A percentile compares a stretch with the other conserved stretches of the same genome.
phyloP scores from a whole-genome alignment of 352 stramenopile genomes.

The Phytopythium mirpurense region DNA sequence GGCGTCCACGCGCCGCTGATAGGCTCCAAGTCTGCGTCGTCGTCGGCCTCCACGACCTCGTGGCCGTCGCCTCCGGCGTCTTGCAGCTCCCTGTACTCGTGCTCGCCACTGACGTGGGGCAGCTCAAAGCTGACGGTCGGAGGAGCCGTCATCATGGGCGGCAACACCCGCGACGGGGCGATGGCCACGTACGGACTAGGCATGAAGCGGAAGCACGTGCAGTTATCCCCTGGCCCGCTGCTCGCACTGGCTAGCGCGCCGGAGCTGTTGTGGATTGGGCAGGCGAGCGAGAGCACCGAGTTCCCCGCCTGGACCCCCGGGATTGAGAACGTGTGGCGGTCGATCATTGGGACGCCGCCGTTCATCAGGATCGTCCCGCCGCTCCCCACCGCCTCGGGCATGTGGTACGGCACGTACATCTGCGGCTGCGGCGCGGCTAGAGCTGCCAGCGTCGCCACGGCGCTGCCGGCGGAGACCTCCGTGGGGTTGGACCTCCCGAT shows the following conservation, averaged over 20 bases:
- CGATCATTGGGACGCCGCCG: neutral
- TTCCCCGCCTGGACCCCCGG: slow-evolving; percentile 7
- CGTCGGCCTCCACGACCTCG: neutral
- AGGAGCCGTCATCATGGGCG: neutral
- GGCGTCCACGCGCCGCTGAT: slow-evolving; percentile 8
- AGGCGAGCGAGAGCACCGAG: slow-evolving; percentile 21
- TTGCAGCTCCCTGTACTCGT: neutral
- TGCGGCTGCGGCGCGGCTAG: slow-evolving; percentile 8
- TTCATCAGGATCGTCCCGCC: neutral
- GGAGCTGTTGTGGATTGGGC: slow-evolving; percentile 19
- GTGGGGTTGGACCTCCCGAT: neutral
- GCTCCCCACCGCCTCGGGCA: neutral
- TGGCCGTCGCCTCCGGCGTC: neutral
- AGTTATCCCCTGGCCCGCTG: slow-evolving; percentile 9
- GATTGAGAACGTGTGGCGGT: neutral
- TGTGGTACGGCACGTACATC: slow-evolving; percentile 3
- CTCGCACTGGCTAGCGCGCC: slow-evolving; percentile 1
- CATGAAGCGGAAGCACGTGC: slow-evolving; percentile 32
- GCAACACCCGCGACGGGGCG: slow-evolving; percentile 16
- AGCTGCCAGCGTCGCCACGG: slow-evolving; percentile 12
- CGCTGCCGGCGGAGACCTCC: slow-evolving; percentile 1
- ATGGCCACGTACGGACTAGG: slow-evolving; percentile 21
- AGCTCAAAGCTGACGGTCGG: neutral
- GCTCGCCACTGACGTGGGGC: neutral
- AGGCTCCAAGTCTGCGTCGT: slow-evolving; percentile 1